phyloP scores from a whole-genome alignment of 305 asterid genomes.

The Andrographis paniculata region DNA sequence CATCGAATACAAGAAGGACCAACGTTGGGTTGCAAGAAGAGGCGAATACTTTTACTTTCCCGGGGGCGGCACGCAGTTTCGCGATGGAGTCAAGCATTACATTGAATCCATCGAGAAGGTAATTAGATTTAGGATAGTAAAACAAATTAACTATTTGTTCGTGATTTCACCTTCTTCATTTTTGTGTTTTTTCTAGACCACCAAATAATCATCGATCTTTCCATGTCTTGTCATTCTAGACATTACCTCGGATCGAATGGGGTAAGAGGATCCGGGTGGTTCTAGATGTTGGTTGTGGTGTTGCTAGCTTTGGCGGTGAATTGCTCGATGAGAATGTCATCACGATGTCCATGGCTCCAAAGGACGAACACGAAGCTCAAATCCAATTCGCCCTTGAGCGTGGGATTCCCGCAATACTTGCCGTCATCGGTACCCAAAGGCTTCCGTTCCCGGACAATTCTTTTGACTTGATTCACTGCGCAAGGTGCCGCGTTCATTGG shows the following conservation, averaged over 20 bases:
- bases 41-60: constrained; percentile 79
- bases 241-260: constrained; percentile 56
- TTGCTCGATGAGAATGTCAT: constrained; percentile 66
- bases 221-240: constrained; percentile 27
- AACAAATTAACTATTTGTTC: too few relatives aligned
- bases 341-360: constrained; percentile 94
- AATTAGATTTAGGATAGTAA: background rate
- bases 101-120: constrained; percentile 60
- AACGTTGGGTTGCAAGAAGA: constrained; percentile 70
- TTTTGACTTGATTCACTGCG: constrained; percentile 84
- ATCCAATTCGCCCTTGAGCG: constrained; percentile 95
- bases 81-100: constrained; percentile 59
- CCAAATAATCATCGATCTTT: too few relatives aligned
- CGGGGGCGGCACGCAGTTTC: constrained; percentile 98
- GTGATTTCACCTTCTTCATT: constrained; percentile 1
- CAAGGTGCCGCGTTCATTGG: constrained; percentile 98
- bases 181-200: constrained; percentile 16
- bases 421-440: constrained; percentile 83
- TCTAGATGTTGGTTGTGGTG: constrained; percentile 96
- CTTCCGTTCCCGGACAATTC: constrained; percentile 74
- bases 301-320: constrained; percentile 96
- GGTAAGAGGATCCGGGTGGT: constrained; percentile 78
- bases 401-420: constrained; percentile 83
- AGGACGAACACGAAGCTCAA: constrained; percentile 99
- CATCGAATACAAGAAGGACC: constrained; percentile 87